phyloP scores from a whole-genome alignment of 352 stramenopile species.

The Phytophthora meadii region DNA sequence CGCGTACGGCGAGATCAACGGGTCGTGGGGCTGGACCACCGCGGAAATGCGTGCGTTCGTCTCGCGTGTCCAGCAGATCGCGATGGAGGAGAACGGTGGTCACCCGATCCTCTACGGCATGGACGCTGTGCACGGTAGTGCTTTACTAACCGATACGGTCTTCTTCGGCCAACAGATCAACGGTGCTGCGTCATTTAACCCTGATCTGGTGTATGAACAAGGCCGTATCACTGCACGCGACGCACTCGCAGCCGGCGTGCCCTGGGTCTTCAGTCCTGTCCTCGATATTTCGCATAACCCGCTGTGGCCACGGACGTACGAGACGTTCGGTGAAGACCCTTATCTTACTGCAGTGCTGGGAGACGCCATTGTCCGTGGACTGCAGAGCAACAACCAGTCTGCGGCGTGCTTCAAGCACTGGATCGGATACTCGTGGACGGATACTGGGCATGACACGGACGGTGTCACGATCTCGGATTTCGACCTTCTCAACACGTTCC shows the following conservation, averaged over 20 bases:
- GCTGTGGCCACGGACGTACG: constrained; percentile 10
- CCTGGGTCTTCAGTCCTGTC: constrained; percentile 86
- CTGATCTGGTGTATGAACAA: constrained; percentile 53
- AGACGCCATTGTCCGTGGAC: constrained; percentile 60
- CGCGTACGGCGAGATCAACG: constrained; percentile 9
- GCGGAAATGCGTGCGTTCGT: constrained; percentile 40
- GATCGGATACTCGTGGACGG: constrained; percentile 70
- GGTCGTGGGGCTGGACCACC: constrained; percentile 48
- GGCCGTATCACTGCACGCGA: constrained; percentile 70
- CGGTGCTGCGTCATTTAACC: constrained; percentile 82
- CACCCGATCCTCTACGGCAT: constrained; percentile 79
- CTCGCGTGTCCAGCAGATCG: constrained; percentile 71
- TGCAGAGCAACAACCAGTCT: constrained; percentile 60
- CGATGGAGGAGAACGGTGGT: constrained; percentile 38
- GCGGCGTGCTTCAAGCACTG: constrained; percentile 85
- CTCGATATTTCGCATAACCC: constrained; percentile 77
- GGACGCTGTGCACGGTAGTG: constrained; percentile 86
- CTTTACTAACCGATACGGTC: constrained; percentile 68
- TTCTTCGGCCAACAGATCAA: constrained; percentile 89
- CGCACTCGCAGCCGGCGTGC: constrained; percentile 71
- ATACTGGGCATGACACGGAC: constrained; percentile 56
- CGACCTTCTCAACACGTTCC: constrained; percentile 52
- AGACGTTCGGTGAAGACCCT: neutral
- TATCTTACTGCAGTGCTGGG: constrained; percentile 52
- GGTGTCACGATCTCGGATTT: constrained; percentile 60